Percentiles rank a stretch among this genome's conserved stretches.
Evolutionary conservation across 169 alveolate species (phyloP).

Genomic region (Cryptosporidium viatorum): DNA sequence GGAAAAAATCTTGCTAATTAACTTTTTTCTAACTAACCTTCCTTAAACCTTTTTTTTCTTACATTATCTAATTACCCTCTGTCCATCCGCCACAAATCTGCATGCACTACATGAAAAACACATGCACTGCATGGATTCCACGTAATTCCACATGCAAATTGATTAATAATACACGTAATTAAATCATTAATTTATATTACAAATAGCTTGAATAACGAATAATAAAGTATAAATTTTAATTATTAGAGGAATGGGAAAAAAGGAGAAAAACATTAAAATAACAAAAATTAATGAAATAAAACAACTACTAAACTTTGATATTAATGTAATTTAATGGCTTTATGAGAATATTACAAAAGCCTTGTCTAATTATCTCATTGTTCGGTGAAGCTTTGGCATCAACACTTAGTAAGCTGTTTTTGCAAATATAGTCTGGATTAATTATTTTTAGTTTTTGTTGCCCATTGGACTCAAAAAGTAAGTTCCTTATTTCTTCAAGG

Average conservation of each 20-base stretch:
- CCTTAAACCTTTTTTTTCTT: no score
- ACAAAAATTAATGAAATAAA: neutral
- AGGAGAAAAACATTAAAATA: neutral
- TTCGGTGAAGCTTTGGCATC: conserved; percentile 14
- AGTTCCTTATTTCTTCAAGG: neutral
- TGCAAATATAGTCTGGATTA: conserved; percentile 26
- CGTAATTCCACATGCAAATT: neutral
- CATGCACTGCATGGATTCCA: neutral
- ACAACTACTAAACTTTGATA: neutral
- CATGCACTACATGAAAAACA: neutral
- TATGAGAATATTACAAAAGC: conserved; percentile 40
- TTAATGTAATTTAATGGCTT: conserved; percentile 33
- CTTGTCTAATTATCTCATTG: conserved; percentile 43
- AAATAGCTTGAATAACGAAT: neutral
- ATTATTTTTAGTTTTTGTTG: conserved; percentile 22
- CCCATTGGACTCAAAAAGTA: conserved; percentile 26
- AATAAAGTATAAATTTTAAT: neutral
- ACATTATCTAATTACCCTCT: neutral
- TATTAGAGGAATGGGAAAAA: neutral
- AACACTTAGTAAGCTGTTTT: neutral
- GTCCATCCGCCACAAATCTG: neutral
- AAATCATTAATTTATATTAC: neutral
- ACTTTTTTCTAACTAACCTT: neutral
- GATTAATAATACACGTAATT: neutral
- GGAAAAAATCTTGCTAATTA: neutral